Percentiles rank a stretch among this genome's conserved stretches.
Conservation (phyloP, 2,329 filamentous ascomycete genomes). For the Chaetomiaceae sp. region DNA sequence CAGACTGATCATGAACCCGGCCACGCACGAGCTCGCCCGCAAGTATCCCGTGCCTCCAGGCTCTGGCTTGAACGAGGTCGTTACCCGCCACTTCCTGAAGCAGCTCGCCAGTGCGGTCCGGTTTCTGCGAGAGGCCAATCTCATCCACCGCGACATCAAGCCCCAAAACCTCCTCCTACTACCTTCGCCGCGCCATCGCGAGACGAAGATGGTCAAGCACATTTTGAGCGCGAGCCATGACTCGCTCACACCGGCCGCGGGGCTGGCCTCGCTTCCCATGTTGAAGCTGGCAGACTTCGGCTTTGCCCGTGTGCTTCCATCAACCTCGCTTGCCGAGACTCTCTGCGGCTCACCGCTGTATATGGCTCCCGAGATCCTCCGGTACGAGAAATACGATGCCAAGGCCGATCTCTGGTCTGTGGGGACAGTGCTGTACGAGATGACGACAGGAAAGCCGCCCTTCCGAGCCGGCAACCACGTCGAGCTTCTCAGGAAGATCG, state of each 20-base stretch:
- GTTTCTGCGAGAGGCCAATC: conserved; percentile 77
- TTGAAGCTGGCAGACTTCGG: conserved; percentile 97
- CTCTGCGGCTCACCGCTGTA: conserved; percentile 94
- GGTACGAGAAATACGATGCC: conserved; percentile 95
- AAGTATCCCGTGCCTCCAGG: conserved; percentile 82
- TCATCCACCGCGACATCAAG: conserved; percentile 95
- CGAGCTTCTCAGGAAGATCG: conserved; percentile 85
- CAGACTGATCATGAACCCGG: conserved; percentile 69
- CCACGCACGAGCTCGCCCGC: conserved; percentile 81
- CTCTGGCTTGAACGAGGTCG: conserved; percentile 91
- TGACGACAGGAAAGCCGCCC: conserved; percentile 84
- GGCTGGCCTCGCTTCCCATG: conserved; percentile 82
- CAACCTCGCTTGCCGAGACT: conserved; percentile 88
- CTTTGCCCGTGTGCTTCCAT: conserved; percentile 88
- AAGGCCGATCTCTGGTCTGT: conserved; percentile 98
- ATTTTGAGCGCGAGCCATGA: conserved; percentile 72
- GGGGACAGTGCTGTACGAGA: conserved; percentile 90
- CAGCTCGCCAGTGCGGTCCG: conserved; percentile 87
- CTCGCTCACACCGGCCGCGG: conserved; percentile 73
- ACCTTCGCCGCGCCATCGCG: conserved; percentile 67
- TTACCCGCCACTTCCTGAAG: conserved; percentile 92
- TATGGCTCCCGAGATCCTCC: conserved; percentile 96
- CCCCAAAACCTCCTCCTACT: conserved; percentile 92
- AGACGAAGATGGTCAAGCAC: conserved; percentile 56
- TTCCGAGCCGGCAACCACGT: conserved; percentile 93